Evolutionary conservation across 371 early-diverging fungal genomes (phyloP).

Genomic region (Apophysomyces ossiformis): DNA sequence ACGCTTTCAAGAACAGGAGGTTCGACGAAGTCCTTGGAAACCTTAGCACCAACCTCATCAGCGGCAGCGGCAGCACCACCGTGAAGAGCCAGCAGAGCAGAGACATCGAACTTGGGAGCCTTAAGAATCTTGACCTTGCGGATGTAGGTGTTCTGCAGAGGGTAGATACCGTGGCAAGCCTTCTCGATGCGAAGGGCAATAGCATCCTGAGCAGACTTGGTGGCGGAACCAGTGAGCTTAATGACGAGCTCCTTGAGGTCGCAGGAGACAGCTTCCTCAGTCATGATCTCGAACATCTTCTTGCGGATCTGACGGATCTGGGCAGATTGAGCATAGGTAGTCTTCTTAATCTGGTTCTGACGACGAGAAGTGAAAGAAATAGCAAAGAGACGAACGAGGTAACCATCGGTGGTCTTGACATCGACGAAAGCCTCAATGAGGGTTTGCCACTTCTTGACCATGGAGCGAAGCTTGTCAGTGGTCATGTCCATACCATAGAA

Average conservation of each 20-base stretch:
- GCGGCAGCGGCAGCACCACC: conserved; percentile 80
- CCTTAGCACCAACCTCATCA: conserved; percentile 77
- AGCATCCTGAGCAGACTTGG: conserved; percentile 63
- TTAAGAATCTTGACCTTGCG: conserved; percentile 99
- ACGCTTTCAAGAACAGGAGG: conserved; percentile 78
- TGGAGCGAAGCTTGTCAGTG: conserved; percentile 99
- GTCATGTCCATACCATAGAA: conserved; percentile 99
- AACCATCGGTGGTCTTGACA: conserved; percentile 99
- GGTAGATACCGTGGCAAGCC: conserved; percentile 97
- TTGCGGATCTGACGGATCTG: conserved; percentile 99
- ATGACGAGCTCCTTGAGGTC: conserved; percentile 97
- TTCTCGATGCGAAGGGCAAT: conserved; percentile 98
- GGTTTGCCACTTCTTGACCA: conserved; percentile 99
- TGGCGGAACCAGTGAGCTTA: conserved; percentile 85
- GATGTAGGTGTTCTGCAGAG: conserved; percentile 97
- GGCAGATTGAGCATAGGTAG: conserved; percentile 97
- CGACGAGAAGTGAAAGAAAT: conserved; percentile 99
- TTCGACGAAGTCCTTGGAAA: conserved; percentile 83
- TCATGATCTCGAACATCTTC: conserved; percentile 99
- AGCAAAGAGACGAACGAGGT: conserved; percentile 97
- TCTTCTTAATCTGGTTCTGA: conserved; percentile 96
- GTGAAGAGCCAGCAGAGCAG: conserved; percentile 97
- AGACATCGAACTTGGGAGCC: conserved; percentile 95
- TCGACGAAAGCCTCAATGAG: conserved; percentile 98
- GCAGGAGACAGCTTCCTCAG: conserved; percentile 86